A percentile compares a stretch with the other conserved stretches of the same genome.
Evolutionary conservation across 345 rosid species (phyloP).

Genomic region (Pugionium cornutum): DNA sequence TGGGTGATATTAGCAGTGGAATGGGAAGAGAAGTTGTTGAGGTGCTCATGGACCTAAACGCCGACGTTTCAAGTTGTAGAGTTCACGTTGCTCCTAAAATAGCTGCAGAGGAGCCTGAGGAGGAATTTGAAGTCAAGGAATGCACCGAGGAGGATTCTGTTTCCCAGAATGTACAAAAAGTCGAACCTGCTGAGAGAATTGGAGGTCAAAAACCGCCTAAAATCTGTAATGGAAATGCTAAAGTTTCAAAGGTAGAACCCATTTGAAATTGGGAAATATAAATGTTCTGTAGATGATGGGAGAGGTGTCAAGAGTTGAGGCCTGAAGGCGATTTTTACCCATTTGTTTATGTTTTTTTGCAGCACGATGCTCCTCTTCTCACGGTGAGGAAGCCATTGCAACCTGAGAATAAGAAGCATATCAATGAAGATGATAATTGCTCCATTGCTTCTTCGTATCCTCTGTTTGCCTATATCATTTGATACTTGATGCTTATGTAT

Average conservation of each 20-base stretch:
- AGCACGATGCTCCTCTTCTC: slow-evolving; percentile 54
- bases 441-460: slow-evolving; percentile 95
- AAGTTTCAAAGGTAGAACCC: slow-evolving; percentile 28
- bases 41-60: slow-evolving; percentile 61
- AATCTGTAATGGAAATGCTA: slow-evolving; percentile 22
- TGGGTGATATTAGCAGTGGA: slow-evolving; percentile 46
- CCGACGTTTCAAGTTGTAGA: slow-evolving; percentile 52
- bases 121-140: slow-evolving; percentile 63
- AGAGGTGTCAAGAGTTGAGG: background rate
- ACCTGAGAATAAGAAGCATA: slow-evolving; percentile 57
- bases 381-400: slow-evolving; percentile 57
- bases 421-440: slow-evolving; percentile 80
- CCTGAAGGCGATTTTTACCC: background rate
- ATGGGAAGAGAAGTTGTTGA: slow-evolving; percentile 77
- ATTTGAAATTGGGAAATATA: background rate
- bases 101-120: slow-evolving; percentile 53
- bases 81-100: slow-evolving; percentile 53
- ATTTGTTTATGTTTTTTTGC: slow-evolving; percentile 28
- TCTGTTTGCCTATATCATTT: slow-evolving; percentile 24
- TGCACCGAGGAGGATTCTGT: slow-evolving; percentile 40
- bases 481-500: slow-evolving; percentile 3
- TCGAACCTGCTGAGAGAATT: slow-evolving; percentile 27
- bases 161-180: slow-evolving; percentile 15
- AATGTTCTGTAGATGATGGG: background rate
- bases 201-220: slow-evolving; percentile 26